Conservation (phyloP, 148 eudicot species). For the Rhododendron vialii region DNA sequence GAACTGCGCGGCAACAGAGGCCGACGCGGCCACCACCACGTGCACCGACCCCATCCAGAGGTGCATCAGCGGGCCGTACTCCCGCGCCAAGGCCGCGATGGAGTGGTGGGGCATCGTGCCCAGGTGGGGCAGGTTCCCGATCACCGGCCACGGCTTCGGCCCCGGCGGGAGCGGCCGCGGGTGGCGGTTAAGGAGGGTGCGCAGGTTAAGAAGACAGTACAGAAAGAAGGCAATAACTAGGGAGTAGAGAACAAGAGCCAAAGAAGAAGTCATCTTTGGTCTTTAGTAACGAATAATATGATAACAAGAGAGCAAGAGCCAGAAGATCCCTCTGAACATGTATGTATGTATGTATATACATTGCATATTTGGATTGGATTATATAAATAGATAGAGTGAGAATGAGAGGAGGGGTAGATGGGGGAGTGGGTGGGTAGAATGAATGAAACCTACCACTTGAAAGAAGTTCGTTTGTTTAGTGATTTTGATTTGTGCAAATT, state of each 20-base stretch:
- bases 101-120: conserved; percentile 79
- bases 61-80: conserved; percentile 73
- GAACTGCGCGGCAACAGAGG: conserved; percentile 66
- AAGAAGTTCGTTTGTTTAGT: neutral
- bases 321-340: too few species aligned
- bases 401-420: neutral
- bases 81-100: conserved; percentile 52
- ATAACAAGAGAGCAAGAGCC: neutral
- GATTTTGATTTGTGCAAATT: neutral
- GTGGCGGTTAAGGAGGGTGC: conserved; percentile 4
- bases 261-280: conserved; percentile 10
- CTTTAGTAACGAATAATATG: neutral
- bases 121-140: conserved; percentile 84
- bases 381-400: neutral
- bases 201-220: conserved; percentile 24
- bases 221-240: conserved; percentile 22
- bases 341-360: too few species aligned
- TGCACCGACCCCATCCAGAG: conserved; percentile 64
- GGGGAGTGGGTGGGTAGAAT: neutral
- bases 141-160: conserved; percentile 78
- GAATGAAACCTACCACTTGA: neutral
- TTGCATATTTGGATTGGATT: too few species aligned
- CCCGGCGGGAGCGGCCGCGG: conserved; percentile 72
- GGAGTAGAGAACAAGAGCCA: conserved; percentile 31
- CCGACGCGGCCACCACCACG: conserved; percentile 87